Percentiles rank a stretch among this genome's conserved stretches.
Conservation (phyloP, 192 early-diverging fungal genomes). For the Linnemannia hyalina region DNA sequence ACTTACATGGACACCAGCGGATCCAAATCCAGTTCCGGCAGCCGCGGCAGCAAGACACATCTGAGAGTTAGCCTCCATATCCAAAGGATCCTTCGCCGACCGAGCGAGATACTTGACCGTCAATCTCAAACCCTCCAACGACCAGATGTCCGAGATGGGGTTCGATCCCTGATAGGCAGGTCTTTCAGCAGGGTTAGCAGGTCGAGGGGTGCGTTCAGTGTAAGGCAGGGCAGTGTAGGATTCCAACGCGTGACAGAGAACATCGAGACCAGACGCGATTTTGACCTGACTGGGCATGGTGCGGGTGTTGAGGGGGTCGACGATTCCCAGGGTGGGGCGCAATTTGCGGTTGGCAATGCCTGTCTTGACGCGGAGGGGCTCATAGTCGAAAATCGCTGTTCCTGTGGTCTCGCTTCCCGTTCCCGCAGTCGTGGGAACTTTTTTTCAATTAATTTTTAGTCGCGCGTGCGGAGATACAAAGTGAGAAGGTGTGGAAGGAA, state of each 20-base stretch:
- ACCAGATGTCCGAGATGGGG: slow-evolving; percentile 95
- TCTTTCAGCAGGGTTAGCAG: slow-evolving; percentile 82
- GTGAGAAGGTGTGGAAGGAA: neutral
- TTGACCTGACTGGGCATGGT: slow-evolving; percentile 90
- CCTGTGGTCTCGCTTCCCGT: slow-evolving; percentile 94
- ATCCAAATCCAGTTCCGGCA: slow-evolving; percentile 91
- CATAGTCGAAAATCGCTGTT: slow-evolving; percentile 94
- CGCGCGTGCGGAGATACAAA: neutral
- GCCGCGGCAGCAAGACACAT: slow-evolving; percentile 93
- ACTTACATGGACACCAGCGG: slow-evolving; percentile 92
- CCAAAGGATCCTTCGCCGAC: slow-evolving; percentile 76
- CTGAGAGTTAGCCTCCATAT: slow-evolving; percentile 74
- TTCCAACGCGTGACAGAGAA: slow-evolving; percentile 92
- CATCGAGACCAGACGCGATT: slow-evolving; percentile 88
- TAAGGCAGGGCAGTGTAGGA: slow-evolving; percentile 94
- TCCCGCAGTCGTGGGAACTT: slow-evolving; percentile 72
- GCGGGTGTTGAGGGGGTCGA: slow-evolving; percentile 90
- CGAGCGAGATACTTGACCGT: slow-evolving; percentile 83
- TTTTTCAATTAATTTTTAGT: neutral
- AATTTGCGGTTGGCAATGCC: slow-evolving; percentile 89
- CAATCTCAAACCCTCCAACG: slow-evolving; percentile 82
- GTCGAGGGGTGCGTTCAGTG: slow-evolving; percentile 79
- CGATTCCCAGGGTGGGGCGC: slow-evolving; percentile 87
- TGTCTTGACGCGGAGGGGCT: slow-evolving; percentile 86
- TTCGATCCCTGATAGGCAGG: slow-evolving; percentile 95